Evolutionary conservation across 805 yeast genomes (phyloP).

Genomic region (Candida broadrunensis): DNA sequence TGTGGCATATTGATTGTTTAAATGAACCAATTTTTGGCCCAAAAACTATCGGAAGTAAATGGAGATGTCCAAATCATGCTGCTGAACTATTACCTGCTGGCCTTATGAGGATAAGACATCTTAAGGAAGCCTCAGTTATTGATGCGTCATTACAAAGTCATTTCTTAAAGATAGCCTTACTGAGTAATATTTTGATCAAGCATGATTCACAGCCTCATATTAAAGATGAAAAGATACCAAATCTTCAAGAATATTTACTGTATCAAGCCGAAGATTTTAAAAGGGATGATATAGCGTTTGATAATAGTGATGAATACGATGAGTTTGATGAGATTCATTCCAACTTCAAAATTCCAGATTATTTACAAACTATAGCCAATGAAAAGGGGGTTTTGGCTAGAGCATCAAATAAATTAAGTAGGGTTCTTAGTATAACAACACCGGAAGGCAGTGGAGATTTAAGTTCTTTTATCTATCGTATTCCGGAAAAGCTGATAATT

Average conservation of each 20-base stretch:
- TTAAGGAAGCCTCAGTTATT: slow-evolving; percentile 48
- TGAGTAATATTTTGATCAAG: slow-evolving; percentile 29
- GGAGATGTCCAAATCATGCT: slow-evolving; percentile 91
- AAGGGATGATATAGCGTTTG: not conserved
- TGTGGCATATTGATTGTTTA: slow-evolving; percentile 90
- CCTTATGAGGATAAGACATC: slow-evolving; percentile 38
- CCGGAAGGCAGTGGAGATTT: slow-evolving; percentile 16
- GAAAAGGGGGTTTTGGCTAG: slow-evolving; percentile 18
- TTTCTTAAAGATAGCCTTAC: slow-evolving; percentile 27
- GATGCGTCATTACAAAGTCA: slow-evolving; percentile 47
- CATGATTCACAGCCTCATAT: slow-evolving; percentile 32
- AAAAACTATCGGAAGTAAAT: slow-evolving; percentile 71
- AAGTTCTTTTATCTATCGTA: slow-evolving; percentile 50
- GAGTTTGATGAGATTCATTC: slow-evolving; percentile 17
- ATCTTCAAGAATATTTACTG: slow-evolving; percentile 28
- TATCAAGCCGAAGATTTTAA: slow-evolving; percentile 23
- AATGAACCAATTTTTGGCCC: slow-evolving; percentile 70
- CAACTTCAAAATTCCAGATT: slow-evolving; percentile 25
- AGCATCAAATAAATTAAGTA: slow-evolving; percentile 13
- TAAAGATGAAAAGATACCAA: slow-evolving; percentile 14
- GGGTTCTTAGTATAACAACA: slow-evolving; percentile 17
- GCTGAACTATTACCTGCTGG: slow-evolving; percentile 45
- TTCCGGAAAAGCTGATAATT: slow-evolving; percentile 67
- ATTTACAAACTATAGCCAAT: slow-evolving; percentile 21
- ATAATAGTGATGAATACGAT: slow-evolving; percentile 6